phyloP scores from a whole-genome alignment of 768 basidiomycete genomes.

The Collybiopsis confluens region DNA sequence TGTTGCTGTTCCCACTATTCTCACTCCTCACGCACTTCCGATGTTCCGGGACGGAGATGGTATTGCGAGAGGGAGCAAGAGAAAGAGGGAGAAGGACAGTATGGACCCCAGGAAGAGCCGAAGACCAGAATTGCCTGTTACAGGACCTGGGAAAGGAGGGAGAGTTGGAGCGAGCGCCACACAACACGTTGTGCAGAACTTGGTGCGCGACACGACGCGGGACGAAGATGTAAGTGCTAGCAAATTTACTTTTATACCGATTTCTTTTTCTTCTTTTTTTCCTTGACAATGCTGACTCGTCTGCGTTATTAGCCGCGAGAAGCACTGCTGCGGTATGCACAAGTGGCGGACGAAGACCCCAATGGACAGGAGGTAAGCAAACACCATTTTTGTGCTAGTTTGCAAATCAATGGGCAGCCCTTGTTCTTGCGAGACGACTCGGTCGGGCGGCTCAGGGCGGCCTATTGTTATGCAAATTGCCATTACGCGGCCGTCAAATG shows the following conservation, averaged over 20 bases:
- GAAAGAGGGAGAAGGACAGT: conserved; percentile 86
- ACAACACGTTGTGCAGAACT: conserved; percentile 92
- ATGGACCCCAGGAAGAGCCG: conserved; percentile 88
- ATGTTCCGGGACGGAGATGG: conserved; percentile 85
- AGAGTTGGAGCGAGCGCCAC: conserved; percentile 95
- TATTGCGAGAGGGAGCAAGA: conserved; percentile 70
- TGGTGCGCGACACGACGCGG: conserved; percentile 86
- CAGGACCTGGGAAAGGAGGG: conserved; percentile 90
- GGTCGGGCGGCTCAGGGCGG: conserved; percentile 13
- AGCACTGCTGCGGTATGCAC: conserved; percentile 91
- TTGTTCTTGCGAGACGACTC: background rate
- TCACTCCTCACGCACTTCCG: conserved; percentile 88
- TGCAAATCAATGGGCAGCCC: too few relatives aligned
- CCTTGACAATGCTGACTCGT: conserved; percentile 16
- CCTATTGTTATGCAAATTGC: background rate
- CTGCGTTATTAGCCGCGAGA: conserved; percentile 75
- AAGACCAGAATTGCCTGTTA: conserved; percentile 89
- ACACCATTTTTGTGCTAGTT: background rate
- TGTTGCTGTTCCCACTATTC: conserved; percentile 78
- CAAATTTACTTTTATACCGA: too few relatives aligned
- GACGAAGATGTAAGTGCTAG: conserved; percentile 98
- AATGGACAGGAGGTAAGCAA: conserved; percentile 78
- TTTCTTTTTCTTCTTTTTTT: too few relatives aligned
- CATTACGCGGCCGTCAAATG: conserved; percentile 16
- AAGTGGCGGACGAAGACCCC: conserved; percentile 68